Evolutionary conservation across 371 early-diverging fungal genomes (phyloP), one percentile per base, ranked within the genome.

Genomic region (Syncephalis fuscata): DNA sequence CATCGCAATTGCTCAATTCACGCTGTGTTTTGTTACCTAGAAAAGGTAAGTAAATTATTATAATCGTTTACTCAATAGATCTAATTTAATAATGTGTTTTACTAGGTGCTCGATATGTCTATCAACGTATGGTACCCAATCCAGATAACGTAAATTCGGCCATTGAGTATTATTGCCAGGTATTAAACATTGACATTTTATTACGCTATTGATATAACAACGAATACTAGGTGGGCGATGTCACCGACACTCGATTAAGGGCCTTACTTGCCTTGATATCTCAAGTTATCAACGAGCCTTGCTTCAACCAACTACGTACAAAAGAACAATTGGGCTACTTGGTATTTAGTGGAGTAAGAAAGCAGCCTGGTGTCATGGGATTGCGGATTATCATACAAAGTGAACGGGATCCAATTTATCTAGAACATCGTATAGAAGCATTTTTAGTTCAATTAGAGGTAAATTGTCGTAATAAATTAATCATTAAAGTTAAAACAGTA

Each of bases 281-380:
- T 0, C 84, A 88, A 52, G 79, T 94, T 19, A 63, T 78, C 2
- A 67, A 76, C 48, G 92, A 93, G 58, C 89, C 93, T 11, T 86
- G 79, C 55, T 96, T 92, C 64, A 82, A 92, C 61, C 82, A 82
- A 56, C 66, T 96, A 39, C 75, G 94, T 22, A 94, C 95, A 4
- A 88, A 90, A 52, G 91, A 88, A 52, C 85, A 86, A 56, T 66
- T 88, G 20, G 87, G 88, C 16, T 89, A 89, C 51, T 53, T 82
- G 45, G 85, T 83, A 3, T 82, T 76, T 51, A 75, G 78, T 54
- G 81, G 80, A 19, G 65, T 77, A 10, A 70, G 80, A 25, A 74
- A 68, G 48, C 73, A 71, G 26, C 64, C 77, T 0, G 76, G 77
- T 0, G 63, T 66, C 1, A 65, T 76, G 53, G 85, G 85, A 2